phyloP scores from a whole-genome alignment of 2,329 filamentous ascomycete species.

The Curvularia spicifera region DNA sequence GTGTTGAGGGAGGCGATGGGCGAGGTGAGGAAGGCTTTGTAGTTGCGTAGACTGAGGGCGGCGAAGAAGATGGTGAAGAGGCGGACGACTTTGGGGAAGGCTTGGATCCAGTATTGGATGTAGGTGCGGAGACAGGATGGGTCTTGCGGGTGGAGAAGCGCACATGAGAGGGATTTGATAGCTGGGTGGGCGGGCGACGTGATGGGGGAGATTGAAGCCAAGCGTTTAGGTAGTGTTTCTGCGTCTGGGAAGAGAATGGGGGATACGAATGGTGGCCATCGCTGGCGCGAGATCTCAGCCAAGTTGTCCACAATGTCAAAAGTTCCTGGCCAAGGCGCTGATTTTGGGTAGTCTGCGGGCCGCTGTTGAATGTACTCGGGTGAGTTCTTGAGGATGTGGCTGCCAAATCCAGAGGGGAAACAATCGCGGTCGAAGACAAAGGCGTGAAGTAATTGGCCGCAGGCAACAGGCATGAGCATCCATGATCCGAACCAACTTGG shows the following conservation, averaged over 20 bases:
- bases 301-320: constrained; percentile 81
- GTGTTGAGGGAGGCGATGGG: constrained; percentile 71
- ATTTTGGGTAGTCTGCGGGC: constrained; percentile 70
- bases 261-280: constrained; percentile 87
- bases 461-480: constrained; percentile 59
- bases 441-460: constrained; percentile 58
- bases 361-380: constrained; percentile 78
- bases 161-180: constrained; percentile 85
- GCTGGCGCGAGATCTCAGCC: constrained; percentile 77
- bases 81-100: constrained; percentile 79
- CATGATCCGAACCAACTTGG: constrained; percentile 69
- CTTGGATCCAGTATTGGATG: constrained; percentile 82
- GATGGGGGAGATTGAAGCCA: constrained; percentile 75
- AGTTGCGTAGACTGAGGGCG: constrained; percentile 71
- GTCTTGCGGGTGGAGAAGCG: constrained; percentile 83
- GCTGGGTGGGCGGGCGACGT: constrained; percentile 85
- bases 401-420: constrained; percentile 63
- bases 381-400: constrained; percentile 73
- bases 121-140: constrained; percentile 89
- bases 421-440: constrained; percentile 61
- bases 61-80: constrained; percentile 79
- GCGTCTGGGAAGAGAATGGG: constrained; percentile 83
- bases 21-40: constrained; percentile 70
- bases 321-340: constrained; percentile 74
- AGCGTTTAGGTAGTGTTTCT: constrained; percentile 66